Evolutionary conservation across 371 early-diverging fungal genomes (phyloP).

Genomic region (Mucor mucedo): DNA sequence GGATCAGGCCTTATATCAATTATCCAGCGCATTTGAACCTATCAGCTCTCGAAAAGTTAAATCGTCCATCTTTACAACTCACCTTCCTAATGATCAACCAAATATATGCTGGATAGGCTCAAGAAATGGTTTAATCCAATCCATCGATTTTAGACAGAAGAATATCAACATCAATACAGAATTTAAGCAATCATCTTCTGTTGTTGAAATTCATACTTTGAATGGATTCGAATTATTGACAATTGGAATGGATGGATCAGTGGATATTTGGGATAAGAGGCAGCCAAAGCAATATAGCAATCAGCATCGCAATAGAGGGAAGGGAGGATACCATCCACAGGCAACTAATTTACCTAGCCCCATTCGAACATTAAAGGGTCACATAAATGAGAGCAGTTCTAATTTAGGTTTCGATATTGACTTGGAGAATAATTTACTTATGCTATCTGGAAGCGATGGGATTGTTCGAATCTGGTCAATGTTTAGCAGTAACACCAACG

Average conservation of each 20-base stretch:
- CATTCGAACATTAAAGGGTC: conserved; percentile 24
- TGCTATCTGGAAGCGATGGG: conserved; percentile 28
- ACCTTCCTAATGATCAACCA: conserved; percentile 6
- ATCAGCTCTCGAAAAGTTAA: conserved; percentile 1
- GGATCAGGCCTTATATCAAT: conserved; percentile 22
- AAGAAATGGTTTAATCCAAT: conserved; percentile 27
- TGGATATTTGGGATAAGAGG: conserved; percentile 38
- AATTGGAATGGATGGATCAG: conserved; percentile 25
- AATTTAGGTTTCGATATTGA: conserved; percentile 33
- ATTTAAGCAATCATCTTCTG: conserved; percentile 23
- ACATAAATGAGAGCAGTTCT: conserved; percentile 23
- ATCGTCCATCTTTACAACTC: conserved; percentile 28
- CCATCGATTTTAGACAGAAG: conserved; percentile 15
- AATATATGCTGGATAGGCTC: conserved; percentile 25
- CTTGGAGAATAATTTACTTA: conserved; percentile 18
- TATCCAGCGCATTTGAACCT: conserved; percentile 9
- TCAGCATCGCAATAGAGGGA: neutral
- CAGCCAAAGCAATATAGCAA: neutral
- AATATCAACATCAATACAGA: neutral
- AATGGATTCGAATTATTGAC: conserved; percentile 20
- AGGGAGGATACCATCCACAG: neutral
- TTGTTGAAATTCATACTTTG: conserved; percentile 23
- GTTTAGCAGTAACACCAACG: neutral
- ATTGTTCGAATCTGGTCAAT: conserved; percentile 39
- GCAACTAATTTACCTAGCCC: conserved; percentile 13